A percentile compares a stretch with the other conserved stretches of the same genome.
Evolutionary conservation across 1,284 basidiomycete genomes (phyloP).

Genomic region (Malassezia cuniculi): DNA sequence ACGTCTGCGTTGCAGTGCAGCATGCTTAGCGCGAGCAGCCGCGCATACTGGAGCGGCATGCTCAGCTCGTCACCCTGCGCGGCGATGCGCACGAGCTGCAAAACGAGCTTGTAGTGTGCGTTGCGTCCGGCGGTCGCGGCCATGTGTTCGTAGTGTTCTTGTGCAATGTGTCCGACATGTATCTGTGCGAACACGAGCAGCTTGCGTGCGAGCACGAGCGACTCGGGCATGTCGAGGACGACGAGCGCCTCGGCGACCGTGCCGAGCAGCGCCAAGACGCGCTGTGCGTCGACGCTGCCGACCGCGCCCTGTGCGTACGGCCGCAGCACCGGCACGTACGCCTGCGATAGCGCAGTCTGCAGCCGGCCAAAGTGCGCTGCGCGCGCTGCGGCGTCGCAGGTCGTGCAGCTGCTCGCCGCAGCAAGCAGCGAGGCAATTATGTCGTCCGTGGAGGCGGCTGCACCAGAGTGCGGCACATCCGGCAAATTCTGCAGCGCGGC

Average conservation of each 20-base stretch:
- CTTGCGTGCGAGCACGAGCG: constrained; percentile 8
- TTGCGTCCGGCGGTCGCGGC: constrained; percentile 2
- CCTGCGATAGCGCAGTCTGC: no score
- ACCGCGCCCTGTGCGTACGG: no score
- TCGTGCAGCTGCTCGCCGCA: no score
- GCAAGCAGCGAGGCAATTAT: no score
- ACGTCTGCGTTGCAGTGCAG: background rate
- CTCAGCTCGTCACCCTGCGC: background rate
- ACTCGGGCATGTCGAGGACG: background rate
- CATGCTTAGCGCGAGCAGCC: background rate
- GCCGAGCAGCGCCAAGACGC: constrained; percentile 5
- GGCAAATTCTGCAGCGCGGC: no score
- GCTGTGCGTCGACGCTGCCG: no score
- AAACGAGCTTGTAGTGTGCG: background rate
- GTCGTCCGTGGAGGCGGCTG: no score
- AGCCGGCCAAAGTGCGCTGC: no score
- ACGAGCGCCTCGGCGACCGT: constrained; percentile 8
- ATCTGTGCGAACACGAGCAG: constrained; percentile 9
- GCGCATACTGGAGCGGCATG: constrained; percentile 4
- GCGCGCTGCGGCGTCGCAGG: no score
- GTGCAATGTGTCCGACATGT: constrained; percentile 5
- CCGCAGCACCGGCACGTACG: no score
- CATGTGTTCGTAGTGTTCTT: constrained; percentile 7
- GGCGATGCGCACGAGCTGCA: constrained; percentile 9
- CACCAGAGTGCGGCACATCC: no score